phyloP scores from a whole-genome alignment of 495 filamentous ascomycete genomes.

The Trichoderma parareesei region DNA sequence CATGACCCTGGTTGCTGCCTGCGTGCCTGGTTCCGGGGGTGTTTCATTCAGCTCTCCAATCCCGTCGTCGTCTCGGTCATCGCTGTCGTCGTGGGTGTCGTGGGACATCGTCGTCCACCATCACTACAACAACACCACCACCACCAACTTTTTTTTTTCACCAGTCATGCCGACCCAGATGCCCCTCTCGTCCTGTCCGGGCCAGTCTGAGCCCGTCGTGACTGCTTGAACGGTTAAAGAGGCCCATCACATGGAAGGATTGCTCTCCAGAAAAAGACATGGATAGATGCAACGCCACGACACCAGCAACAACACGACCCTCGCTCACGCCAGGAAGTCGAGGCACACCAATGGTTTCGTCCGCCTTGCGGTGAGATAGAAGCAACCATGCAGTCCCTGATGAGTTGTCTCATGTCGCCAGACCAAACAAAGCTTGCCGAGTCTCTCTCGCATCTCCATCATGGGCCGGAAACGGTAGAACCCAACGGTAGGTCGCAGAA shows the following conservation, averaged over 20 bases:
- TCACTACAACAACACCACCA: not conserved
- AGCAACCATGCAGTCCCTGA: conserved; percentile 6
- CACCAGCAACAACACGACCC: not conserved
- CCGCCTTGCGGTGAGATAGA: conserved; percentile 3
- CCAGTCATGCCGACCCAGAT: not conserved
- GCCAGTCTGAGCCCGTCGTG: not conserved
- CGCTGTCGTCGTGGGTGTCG: not conserved
- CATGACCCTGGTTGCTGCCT: not conserved
- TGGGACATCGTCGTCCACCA: not conserved
- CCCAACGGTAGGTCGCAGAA: conserved; percentile 4
- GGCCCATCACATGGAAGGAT: not conserved
- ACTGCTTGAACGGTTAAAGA: conserved; percentile 7
- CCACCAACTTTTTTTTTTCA: not conserved
- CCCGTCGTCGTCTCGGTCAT: not conserved
- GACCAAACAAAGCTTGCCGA: conserved; percentile 9
- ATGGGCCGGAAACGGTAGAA: conserved; percentile 1
- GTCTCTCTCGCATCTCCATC: conserved; percentile 1
- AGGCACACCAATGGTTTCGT: not conserved
- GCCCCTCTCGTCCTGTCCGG: not conserved
- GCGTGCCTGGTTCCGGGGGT: conserved; percentile 1
- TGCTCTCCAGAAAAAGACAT: not conserved
- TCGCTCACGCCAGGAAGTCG: conserved; percentile 1
- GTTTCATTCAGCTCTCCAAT: not conserved
- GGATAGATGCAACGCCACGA: conserved; percentile 10
- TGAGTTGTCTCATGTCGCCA: conserved; percentile 5